Percentiles rank a stretch among this genome's conserved stretches.
Conservation (phyloP, 2,329 filamentous ascomycete genomes). For the Trichophyton schoenleinii region DNA sequence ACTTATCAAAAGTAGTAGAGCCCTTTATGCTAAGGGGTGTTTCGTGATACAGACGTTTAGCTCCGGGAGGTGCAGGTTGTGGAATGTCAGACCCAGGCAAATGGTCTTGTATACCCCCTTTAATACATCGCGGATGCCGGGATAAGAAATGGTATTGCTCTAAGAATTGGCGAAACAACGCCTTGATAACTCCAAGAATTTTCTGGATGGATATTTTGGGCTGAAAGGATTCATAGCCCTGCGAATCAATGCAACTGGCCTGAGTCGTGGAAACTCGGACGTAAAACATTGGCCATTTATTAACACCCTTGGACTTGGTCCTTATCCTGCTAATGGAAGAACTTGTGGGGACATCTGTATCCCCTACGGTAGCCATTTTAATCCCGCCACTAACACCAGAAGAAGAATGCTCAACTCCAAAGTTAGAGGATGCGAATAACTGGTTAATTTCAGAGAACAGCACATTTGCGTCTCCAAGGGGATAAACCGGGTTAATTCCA, state of each 20-base stretch:
- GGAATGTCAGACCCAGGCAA: not conserved
- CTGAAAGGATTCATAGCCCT: constrained; percentile 24
- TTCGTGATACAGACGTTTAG: not conserved
- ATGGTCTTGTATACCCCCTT: not conserved
- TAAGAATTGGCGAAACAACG: constrained; percentile 62
- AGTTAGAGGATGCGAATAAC: constrained; percentile 62
- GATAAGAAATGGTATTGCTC: constrained; percentile 52
- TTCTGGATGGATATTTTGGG: constrained; percentile 38
- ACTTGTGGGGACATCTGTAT: not conserved
- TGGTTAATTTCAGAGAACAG: constrained; percentile 69
- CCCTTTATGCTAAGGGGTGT: not conserved
- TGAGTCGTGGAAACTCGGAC: constrained; percentile 41
- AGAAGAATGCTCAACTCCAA: constrained; percentile 48
- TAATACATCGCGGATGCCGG: not conserved
- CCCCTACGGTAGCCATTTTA: constrained; percentile 13
- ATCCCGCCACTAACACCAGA: constrained; percentile 23
- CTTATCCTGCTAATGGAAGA: constrained; percentile 31
- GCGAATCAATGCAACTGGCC: not conserved
- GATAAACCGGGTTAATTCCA: constrained; percentile 53
- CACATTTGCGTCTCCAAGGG: constrained; percentile 45
- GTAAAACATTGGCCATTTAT: constrained; percentile 82
- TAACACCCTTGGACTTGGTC: constrained; percentile 49
- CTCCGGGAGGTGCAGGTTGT: not conserved
- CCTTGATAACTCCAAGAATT: constrained; percentile 53
- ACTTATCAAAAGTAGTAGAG: not conserved